A percentile compares a stretch with the other conserved stretches of the same genome.
Conservation (phyloP, 345 rosid genomes). For the Eucalyptus regnans region DNA sequence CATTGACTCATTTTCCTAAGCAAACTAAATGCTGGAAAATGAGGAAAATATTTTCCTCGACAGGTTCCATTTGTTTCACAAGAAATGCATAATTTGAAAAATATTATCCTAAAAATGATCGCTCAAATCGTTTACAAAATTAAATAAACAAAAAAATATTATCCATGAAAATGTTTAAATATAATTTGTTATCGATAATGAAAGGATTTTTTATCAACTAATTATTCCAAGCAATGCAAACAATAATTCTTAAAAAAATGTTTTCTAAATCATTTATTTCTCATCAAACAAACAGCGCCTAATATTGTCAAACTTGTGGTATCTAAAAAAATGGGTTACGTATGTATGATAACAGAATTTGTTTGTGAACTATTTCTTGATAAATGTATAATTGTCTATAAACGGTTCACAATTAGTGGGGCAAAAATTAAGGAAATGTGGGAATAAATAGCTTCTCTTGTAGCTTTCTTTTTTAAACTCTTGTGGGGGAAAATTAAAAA, state of each 20-base stretch:
- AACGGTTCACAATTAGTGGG: not conserved
- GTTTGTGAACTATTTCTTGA: not conserved
- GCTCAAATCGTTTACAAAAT: accelerated
- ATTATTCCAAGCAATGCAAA: not conserved
- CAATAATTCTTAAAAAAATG: not conserved
- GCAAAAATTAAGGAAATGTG: not conserved
- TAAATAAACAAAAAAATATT: not conserved
- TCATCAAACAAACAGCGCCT: not conserved
- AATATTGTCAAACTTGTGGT: not conserved
- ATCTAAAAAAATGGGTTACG: not conserved
- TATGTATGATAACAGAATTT: not conserved
- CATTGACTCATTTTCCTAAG: no score
- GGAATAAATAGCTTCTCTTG: not conserved
- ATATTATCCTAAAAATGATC: not conserved
- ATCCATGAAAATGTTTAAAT: not conserved
- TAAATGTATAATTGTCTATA: not conserved
- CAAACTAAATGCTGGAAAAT: no score
- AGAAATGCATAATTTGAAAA: not conserved
- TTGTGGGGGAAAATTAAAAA: not conserved
- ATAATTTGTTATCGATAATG: not conserved
- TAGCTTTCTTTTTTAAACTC: not conserved
- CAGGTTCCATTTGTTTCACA: accelerated
- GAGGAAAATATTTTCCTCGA: no score
- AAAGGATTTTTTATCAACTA: not conserved
- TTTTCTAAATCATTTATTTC: not conserved